phyloP scores from a whole-genome alignment of 2,329 filamentous ascomycete species.

The Aspergillus sp. region DNA sequence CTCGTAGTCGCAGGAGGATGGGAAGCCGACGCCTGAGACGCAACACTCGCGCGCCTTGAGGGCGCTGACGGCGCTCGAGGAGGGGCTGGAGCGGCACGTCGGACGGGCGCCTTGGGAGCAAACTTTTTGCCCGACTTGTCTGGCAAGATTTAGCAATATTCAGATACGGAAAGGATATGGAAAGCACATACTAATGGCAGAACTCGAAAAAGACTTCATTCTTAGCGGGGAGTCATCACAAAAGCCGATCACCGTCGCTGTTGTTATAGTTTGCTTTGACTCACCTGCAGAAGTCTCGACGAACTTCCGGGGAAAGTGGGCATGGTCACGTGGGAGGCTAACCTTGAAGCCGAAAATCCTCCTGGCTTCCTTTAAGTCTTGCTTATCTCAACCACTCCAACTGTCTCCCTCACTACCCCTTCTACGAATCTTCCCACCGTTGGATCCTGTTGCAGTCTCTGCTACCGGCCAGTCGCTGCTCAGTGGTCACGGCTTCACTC shows the following conservation, averaged over 20 bases:
- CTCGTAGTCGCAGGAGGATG: constrained; percentile 26
- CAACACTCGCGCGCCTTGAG: constrained; percentile 41
- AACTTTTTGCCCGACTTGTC: constrained; percentile 74
- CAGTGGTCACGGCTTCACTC: constrained; percentile 33
- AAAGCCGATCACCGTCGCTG: constrained; percentile 2
- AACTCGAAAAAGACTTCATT: constrained; percentile 55
- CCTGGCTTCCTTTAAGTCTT: constrained; percentile 34
- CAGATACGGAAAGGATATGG: not conserved
- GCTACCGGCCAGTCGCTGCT: constrained; percentile 33
- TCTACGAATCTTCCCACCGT: constrained; percentile 13
- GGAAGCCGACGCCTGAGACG: constrained; percentile 33
- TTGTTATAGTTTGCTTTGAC: constrained; percentile 9
- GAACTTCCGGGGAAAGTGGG: constrained; percentile 31
- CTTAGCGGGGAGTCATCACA: constrained; percentile 24
- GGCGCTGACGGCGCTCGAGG: constrained; percentile 37
- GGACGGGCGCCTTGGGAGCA: constrained; percentile 67
- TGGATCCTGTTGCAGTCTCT: constrained; percentile 28
- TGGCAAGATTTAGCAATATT: constrained; percentile 15
- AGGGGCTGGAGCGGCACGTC: constrained; percentile 50
- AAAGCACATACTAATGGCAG: constrained; percentile 49
- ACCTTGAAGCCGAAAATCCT: constrained; percentile 43
- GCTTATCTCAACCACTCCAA: constrained; percentile 30
- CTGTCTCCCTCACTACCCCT: constrained; percentile 22
- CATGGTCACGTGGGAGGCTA: constrained; percentile 38
- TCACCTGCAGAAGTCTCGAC: constrained; percentile 23